Percentiles rank a stretch among this genome's conserved stretches.
Evolutionary conservation across 1,284 basidiomycete species (phyloP).

Genomic region (Trichosporon faecale): DNA sequence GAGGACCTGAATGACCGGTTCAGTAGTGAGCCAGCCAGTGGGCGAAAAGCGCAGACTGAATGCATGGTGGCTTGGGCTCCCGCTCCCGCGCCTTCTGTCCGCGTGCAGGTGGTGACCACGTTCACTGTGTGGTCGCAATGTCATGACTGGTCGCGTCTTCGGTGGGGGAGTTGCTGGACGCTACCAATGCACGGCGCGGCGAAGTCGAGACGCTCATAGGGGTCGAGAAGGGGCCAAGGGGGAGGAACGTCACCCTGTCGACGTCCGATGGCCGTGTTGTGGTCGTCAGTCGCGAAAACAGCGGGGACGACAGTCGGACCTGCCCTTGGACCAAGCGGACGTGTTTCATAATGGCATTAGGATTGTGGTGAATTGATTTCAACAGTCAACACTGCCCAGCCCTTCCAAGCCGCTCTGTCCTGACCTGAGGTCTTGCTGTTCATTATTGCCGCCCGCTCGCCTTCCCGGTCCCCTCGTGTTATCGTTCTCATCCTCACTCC

Average conservation of each 20-base stretch:
- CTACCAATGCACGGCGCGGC: neutral
- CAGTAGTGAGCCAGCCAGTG: neutral
- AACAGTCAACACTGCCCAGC: neutral
- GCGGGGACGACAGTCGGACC: neutral
- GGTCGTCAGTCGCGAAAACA: neutral
- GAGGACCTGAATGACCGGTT: neutral
- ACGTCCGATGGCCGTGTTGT: neutral
- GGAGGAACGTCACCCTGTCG: neutral
- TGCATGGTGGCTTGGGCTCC: neutral
- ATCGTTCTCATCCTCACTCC: neutral
- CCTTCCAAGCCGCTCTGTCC: neutral
- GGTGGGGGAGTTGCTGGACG: too few relatives aligned
- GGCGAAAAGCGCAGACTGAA: neutral
- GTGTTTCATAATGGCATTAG: conserved; percentile 2
- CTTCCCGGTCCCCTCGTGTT: neutral
- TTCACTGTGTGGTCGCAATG: too few relatives aligned
- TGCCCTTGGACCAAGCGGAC: neutral
- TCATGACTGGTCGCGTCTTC: too few relatives aligned
- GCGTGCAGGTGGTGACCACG: neutral
- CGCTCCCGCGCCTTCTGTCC: neutral
- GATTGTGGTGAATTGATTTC: neutral
- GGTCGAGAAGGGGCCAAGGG: neutral
- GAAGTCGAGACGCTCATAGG: neutral
- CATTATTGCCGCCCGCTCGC: neutral
- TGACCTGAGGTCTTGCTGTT: neutral